Conservation (phyloP, 1,284 basidiomycete species). For the Trichosporon coremiiforme region DNA sequence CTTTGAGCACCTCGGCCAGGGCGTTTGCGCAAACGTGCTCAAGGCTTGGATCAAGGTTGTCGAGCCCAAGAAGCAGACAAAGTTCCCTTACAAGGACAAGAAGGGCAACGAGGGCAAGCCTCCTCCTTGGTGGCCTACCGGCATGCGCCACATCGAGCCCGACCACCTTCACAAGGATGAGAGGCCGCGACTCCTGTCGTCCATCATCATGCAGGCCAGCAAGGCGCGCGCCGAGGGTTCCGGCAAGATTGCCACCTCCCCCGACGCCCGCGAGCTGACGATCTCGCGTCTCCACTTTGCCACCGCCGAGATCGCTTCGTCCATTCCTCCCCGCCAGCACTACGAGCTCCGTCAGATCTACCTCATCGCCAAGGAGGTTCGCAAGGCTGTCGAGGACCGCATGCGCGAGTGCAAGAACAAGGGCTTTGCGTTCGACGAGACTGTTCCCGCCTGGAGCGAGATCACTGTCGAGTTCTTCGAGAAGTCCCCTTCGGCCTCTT, state of each 20-base stretch:
- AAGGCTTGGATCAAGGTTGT: slow-evolving; percentile 62
- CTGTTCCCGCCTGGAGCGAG: slow-evolving; percentile 27
- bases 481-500: slow-evolving; percentile 37
- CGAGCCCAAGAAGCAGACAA: slow-evolving; percentile 62
- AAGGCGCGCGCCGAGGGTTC: slow-evolving; percentile 34
- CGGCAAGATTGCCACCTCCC: slow-evolving; percentile 24
- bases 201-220: slow-evolving; percentile 56
- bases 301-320: slow-evolving; percentile 58
- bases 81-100: slow-evolving; percentile 62
- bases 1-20: slow-evolving; percentile 58
- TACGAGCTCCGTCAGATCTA: slow-evolving; percentile 60
- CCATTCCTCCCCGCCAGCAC: slow-evolving; percentile 58
- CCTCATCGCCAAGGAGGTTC: slow-evolving; percentile 57
- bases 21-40: slow-evolving; percentile 60
- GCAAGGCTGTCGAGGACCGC: slow-evolving; percentile 35
- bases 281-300: slow-evolving; percentile 59
- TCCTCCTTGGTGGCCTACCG: slow-evolving; percentile 61
- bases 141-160: slow-evolving; percentile 60
- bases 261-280: slow-evolving; percentile 37
- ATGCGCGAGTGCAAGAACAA: slow-evolving; percentile 22
- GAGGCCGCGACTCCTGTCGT: slow-evolving; percentile 57
- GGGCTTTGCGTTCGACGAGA: slow-evolving; percentile 19
- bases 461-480: slow-evolving; percentile 31
- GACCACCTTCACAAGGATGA: slow-evolving; percentile 61
- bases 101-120: slow-evolving; percentile 58